Evolutionary conservation across 805 yeast species (phyloP).

Genomic region (Soucietia sequanensis): DNA sequence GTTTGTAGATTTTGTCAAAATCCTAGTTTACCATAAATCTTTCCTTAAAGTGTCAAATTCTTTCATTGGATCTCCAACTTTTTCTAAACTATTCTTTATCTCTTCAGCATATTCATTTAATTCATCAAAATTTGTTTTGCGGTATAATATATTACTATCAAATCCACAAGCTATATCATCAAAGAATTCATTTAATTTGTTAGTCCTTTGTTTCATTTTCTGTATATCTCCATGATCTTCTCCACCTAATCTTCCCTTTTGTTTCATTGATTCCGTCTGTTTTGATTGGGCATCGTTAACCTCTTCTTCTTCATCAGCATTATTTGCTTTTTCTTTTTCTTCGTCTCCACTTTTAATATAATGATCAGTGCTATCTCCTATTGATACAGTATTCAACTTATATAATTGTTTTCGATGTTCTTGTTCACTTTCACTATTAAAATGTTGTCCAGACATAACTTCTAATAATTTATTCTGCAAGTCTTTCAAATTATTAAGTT

Average conservation of each 20-base stretch:
- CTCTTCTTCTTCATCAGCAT: slow-evolving; percentile 1
- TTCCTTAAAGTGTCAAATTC: too few species aligned
- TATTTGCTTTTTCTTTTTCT: slow-evolving; percentile 20
- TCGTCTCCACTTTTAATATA: slow-evolving; percentile 23
- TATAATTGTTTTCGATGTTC: slow-evolving; percentile 4
- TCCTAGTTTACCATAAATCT: too few species aligned
- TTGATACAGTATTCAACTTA: background rate
- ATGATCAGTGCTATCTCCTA: slow-evolving; percentile 15
- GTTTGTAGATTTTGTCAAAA: too few species aligned
- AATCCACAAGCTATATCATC: slow-evolving; percentile 13
- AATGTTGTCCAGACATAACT: slow-evolving; percentile 31
- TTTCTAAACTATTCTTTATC: slow-evolving; percentile 47
- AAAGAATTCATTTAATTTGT: slow-evolving; percentile 24
- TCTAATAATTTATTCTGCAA: slow-evolving; percentile 48
- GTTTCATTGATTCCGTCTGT: background rate
- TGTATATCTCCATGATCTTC: slow-evolving; percentile 14
- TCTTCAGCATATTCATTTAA: slow-evolving; percentile 50
- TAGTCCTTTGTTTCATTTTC: slow-evolving; percentile 24
- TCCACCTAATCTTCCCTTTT: background rate
- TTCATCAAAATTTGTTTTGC: slow-evolving; percentile 51
- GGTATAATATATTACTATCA: slow-evolving; percentile 30
- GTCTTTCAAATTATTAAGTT: slow-evolving; percentile 51
- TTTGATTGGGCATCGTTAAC: too few species aligned
- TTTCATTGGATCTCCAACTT: slow-evolving; percentile 52
- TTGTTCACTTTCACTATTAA: slow-evolving; percentile 10